phyloP scores from a whole-genome alignment of 1,284 basidiomycete genomes.

The Irpex rosettiformis region DNA sequence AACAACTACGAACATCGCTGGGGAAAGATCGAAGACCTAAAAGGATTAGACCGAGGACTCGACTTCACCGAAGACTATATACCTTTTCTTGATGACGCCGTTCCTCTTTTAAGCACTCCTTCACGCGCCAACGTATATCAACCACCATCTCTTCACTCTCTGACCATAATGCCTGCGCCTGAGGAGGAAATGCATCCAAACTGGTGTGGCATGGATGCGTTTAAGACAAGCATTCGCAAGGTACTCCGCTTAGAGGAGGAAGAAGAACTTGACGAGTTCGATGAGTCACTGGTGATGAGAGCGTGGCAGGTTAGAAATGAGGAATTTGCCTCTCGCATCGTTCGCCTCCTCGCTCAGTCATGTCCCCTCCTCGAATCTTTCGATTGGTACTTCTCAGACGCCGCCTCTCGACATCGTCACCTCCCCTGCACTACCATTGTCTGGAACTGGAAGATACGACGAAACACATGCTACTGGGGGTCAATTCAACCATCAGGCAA shows the following conservation, averaged over 20 bases:
- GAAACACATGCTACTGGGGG: too few relatives aligned
- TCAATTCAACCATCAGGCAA: background rate
- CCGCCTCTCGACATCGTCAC: background rate
- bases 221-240: background rate
- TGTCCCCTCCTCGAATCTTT: background rate
- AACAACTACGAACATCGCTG: background rate
- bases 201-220: background rate
- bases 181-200: background rate
- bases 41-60: background rate
- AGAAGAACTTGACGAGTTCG: background rate
- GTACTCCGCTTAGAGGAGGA: background rate
- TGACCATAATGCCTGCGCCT: background rate
- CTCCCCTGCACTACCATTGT: background rate
- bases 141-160: background rate
- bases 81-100: background rate
- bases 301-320: conserved; percentile 5
- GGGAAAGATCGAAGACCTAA: background rate
- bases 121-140: background rate
- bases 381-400: background rate
- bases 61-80: background rate
- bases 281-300: background rate
- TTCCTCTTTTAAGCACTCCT: background rate
- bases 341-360: background rate
- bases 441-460: conserved; percentile 1
- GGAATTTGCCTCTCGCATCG: background rate